These are phyloP conservation scores for Monilinia polystroma DNA, from an alignment of 2,329 filamentous ascomycete genomes.

Conservation along the genomic window DNA sequence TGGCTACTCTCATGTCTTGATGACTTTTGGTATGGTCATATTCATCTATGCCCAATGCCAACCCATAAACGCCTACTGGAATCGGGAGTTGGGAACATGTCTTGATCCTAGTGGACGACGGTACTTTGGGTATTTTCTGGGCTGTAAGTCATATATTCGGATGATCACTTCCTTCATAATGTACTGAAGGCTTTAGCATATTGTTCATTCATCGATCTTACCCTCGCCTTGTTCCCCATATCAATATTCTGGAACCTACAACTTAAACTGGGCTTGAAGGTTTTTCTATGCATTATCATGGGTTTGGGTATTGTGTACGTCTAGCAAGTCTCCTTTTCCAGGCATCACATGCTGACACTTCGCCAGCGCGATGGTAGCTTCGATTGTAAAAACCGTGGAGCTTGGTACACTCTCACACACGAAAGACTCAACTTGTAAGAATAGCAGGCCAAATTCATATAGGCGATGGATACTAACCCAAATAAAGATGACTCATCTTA, in stretches of 20 bases:
- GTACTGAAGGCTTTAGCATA: not conserved
- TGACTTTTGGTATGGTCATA: not conserved
- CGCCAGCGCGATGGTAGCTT: not conserved
- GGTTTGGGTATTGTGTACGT: constrained; percentile 3
- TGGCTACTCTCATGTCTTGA: constrained; percentile 1
- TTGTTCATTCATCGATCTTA: constrained; percentile 4
- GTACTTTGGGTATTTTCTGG: constrained; percentile 8
- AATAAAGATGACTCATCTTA: not conserved
- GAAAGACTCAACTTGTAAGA: not conserved
- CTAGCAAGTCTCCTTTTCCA: not conserved
- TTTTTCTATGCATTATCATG: constrained; percentile 8
- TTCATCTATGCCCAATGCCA: constrained; percentile 4
- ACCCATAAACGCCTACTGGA: constrained; percentile 1
- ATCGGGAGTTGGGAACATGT: not conserved
- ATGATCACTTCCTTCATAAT: no score
- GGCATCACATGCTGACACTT: not conserved
- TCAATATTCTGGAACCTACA: constrained; percentile 10
- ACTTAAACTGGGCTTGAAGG: not conserved
- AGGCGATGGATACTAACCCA: not conserved
- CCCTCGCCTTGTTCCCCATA: constrained; percentile 1
- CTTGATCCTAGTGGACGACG: not conserved
- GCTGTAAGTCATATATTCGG: not conserved
- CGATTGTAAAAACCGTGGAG: constrained; percentile 3
- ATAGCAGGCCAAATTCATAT: not conserved
- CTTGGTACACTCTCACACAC: not conserved